Conservation (phyloP, 306 rosid genomes). For the Vigna mungo region DNA sequence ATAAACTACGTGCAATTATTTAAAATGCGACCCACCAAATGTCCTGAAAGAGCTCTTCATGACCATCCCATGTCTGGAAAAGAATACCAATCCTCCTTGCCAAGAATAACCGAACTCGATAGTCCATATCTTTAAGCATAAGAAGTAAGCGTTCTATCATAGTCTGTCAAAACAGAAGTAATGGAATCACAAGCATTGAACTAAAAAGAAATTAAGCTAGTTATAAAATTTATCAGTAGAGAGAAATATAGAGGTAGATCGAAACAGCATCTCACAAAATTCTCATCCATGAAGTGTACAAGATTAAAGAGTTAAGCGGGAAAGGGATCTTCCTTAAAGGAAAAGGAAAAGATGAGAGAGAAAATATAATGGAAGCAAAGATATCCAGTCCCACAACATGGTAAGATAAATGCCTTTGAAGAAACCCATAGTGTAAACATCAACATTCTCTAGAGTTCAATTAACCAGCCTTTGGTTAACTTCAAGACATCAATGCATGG, state of each 20-base stretch:
- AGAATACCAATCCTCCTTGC: conserved; percentile 82
- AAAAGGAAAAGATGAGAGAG: neutral
- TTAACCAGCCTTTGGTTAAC: neutral
- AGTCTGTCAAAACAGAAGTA: conserved; percentile 53
- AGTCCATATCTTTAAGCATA: conserved; percentile 83
- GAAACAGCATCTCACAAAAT: neutral
- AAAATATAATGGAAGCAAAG: neutral
- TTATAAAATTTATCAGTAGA: neutral
- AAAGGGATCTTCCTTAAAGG: neutral
- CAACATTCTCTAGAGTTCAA: neutral
- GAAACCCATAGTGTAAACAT: neutral
- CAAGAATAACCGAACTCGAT: conserved; percentile 81
- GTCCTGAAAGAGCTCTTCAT: conserved; percentile 86
- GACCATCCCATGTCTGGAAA: conserved; percentile 97
- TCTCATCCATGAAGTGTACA: neutral
- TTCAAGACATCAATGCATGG: neutral
- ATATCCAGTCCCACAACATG: conserved; percentile 9
- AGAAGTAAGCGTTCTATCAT: conserved; percentile 72
- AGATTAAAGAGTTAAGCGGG: neutral
- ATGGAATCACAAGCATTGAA: conserved; percentile 36
- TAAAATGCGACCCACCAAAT: conserved; percentile 69
- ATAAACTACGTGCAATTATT: neutral
- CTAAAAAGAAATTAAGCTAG: conserved; percentile 16
- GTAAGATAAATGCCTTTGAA: conserved; percentile 5
- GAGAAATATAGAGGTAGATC: neutral